Percentiles rank a stretch among this genome's conserved stretches.
Conservation (phyloP, 441 rosid genomes). For the Erodium chrysanthum region DNA sequence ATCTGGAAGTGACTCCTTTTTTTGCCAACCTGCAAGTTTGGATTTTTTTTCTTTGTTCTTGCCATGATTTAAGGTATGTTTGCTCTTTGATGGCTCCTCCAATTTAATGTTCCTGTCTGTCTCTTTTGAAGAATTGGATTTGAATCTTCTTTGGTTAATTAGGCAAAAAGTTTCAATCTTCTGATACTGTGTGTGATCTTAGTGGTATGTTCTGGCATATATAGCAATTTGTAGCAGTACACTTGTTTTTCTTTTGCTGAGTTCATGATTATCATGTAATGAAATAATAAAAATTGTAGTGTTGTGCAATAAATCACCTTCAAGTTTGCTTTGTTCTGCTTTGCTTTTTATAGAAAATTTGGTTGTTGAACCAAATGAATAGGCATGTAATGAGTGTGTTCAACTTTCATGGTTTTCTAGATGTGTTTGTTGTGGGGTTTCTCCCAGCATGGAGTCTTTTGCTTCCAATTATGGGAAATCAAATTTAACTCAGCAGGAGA, state of each 20-base stretch:
- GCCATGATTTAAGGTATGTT: constrained; percentile 26
- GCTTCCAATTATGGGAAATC: constrained; percentile 19
- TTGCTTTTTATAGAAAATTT: constrained; percentile 8
- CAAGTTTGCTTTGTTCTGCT: constrained; percentile 1
- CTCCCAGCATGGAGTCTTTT: constrained; percentile 2
- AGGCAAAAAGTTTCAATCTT: not conserved
- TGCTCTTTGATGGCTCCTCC: not conserved
- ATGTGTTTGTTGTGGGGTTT: constrained; percentile 5
- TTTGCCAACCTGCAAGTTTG: not conserved
- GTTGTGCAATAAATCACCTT: constrained; percentile 10
- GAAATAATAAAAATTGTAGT: constrained; percentile 11
- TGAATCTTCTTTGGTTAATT: constrained; percentile 13
- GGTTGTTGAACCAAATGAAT: constrained; percentile 17
- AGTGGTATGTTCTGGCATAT: too few relatives aligned
- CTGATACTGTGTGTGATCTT: too few relatives aligned
- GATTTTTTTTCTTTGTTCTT: not conserved
- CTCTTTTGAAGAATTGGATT: not conserved
- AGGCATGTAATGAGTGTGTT: constrained; percentile 5
- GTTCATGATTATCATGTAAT: constrained; percentile 7
- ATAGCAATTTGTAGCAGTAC: not conserved
- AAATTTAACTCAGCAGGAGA: constrained; percentile 12
- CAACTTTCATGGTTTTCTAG: not conserved
- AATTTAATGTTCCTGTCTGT: constrained; percentile 1
- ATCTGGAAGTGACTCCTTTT: not conserved
- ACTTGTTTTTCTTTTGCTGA: not conserved